These are phyloP conservation scores for Schoenoplectus tabernaemontani DNA, from an alignment of 202 grass and related monocot genomes.

Conservation along the genomic window DNA sequence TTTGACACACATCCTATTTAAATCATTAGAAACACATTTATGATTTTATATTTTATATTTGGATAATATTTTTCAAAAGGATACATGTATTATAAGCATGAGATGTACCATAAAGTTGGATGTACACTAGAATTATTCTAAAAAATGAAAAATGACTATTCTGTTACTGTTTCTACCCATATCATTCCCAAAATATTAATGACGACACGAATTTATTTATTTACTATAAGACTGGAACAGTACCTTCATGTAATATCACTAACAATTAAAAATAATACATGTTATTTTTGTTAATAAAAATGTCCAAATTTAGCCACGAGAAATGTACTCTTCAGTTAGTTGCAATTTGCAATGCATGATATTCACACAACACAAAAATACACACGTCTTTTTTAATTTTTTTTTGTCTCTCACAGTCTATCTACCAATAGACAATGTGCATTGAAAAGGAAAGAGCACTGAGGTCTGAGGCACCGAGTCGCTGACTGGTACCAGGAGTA, in stretches of 20 bases:
- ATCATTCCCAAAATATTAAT: neutral
- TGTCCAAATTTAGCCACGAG: neutral
- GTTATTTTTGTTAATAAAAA: neutral
- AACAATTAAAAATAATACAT: neutral
- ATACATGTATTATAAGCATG: no score
- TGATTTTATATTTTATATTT: no score
- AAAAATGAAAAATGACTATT: no score
- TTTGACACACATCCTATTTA: no score
- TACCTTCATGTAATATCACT: neutral
- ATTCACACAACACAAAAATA: neutral
- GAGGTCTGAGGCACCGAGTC: neutral
- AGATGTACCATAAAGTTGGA: no score
- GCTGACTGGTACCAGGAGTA: neutral
- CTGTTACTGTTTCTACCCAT: neutral
- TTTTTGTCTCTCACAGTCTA: neutral
- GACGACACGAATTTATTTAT: no score
- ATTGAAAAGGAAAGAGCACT: slow-evolving; percentile 10
- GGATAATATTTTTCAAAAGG: no score
- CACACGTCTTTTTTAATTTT: neutral
- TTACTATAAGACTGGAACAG: neutral
- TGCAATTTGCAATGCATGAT: neutral
- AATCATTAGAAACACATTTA: no score
- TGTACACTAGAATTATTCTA: no score
- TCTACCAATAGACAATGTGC: neutral
- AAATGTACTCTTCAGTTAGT: neutral